Evolutionary conservation across 2,329 filamentous ascomycete species (phyloP).

Genomic region (Pseudogymnoascus pannorum): DNA sequence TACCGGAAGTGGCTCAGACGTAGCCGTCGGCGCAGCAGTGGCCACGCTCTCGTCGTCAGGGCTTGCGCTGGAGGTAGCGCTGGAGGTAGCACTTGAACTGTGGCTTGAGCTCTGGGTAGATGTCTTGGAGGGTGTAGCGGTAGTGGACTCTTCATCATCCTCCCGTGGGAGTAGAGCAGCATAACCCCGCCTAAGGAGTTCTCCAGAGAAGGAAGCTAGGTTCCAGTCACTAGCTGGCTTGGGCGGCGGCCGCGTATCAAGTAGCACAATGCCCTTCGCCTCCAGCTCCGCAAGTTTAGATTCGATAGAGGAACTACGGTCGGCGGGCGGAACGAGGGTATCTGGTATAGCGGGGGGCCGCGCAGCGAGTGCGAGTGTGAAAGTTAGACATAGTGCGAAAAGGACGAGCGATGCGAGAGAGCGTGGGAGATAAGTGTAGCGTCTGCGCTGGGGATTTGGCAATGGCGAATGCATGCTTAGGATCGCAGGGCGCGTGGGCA

Average conservation of each 20-base stretch:
- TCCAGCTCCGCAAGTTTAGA: not conserved
- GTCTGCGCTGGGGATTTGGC: not conserved
- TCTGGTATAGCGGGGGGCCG: not conserved
- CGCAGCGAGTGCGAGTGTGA: not conserved
- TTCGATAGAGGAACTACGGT: not conserved
- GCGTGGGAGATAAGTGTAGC: not conserved
- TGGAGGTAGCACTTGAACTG: not conserved
- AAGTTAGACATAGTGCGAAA: not conserved
- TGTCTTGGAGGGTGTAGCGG: not conserved
- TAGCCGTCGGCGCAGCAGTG: conserved; percentile 18
- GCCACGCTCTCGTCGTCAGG: conserved; percentile 9
- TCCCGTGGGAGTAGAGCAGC: not conserved
- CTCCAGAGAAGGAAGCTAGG: not conserved
- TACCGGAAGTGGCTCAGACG: conserved; percentile 44
- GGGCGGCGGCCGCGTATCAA: not conserved
- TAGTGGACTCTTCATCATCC: not conserved
- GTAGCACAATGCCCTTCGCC: not conserved
- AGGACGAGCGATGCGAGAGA: not conserved
- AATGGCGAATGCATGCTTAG: not conserved
- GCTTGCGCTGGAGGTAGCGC: not conserved
- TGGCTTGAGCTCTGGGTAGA: conserved; percentile 25
- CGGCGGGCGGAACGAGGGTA: not conserved
- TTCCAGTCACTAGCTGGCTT: not conserved
- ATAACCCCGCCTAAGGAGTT: not conserved
- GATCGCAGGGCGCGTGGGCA: not conserved